phyloP scores from a whole-genome alignment of 352 stramenopile species.

The Globisporangium okanoganense region DNA sequence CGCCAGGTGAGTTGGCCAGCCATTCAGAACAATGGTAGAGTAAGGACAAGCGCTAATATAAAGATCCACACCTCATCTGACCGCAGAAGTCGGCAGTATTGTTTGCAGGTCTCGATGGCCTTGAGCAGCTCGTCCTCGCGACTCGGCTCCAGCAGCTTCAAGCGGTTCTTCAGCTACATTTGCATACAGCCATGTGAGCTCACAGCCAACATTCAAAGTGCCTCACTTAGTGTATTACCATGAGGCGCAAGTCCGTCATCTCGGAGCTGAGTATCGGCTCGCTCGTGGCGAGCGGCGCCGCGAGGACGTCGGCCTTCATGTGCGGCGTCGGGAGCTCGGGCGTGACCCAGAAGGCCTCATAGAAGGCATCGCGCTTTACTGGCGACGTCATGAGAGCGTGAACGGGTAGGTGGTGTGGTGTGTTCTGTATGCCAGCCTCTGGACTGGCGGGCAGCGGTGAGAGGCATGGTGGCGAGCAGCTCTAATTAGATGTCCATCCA shows the following conservation, averaged over 20 bases:
- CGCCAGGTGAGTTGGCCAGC: neutral
- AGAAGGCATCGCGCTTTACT: conserved; percentile 20
- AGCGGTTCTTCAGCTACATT: conserved; percentile 15
- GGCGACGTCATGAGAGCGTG: conserved; percentile 8
- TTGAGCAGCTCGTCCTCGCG: conserved; percentile 14
- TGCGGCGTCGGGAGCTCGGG: conserved; percentile 22
- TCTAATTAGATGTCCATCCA: too few relatives aligned
- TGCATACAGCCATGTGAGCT: neutral
- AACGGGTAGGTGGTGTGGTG: neutral
- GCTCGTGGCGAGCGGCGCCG: neutral
- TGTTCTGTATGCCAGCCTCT: neutral
- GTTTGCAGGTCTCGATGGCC: conserved; percentile 8
- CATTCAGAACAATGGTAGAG: neutral
- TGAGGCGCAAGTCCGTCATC: conserved; percentile 8
- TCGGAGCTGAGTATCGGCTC: neutral
- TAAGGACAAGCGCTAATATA: neutral
- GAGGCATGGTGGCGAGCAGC: too few relatives aligned
- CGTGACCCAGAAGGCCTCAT: conserved; percentile 35
- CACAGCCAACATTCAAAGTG: neutral
- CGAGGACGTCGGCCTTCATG: conserved; percentile 14
- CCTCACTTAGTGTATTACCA: neutral
- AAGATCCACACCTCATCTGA: neutral
- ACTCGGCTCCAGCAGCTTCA: conserved; percentile 13
- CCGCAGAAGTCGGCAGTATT: conserved; percentile 9
- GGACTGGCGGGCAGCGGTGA: too few relatives aligned